phyloP scores from a whole-genome alignment of 2,329 filamentous ascomycete genomes.

The Trichophaea hybrida region DNA sequence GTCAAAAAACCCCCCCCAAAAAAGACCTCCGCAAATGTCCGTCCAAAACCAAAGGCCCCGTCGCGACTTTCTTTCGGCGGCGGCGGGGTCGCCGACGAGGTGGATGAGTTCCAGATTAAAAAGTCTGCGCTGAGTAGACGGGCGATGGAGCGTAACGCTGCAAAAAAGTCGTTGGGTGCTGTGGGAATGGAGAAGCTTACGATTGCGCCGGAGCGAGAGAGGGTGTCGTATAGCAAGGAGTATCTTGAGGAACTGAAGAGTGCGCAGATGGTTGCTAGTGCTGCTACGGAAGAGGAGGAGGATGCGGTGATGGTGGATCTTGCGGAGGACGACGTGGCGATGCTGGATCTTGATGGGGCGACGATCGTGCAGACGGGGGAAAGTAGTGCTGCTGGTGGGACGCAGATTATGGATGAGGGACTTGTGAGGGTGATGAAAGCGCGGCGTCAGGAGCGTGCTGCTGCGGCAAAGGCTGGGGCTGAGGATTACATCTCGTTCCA shows the following conservation, averaged over 20 bases:
- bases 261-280: slow-evolving; percentile 39
- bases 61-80: slow-evolving; percentile 65
- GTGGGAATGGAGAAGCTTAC: slow-evolving; percentile 30
- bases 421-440: slow-evolving; percentile 88
- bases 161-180: slow-evolving; percentile 37
- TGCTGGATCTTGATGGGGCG: slow-evolving; percentile 38
- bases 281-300: slow-evolving; percentile 36
- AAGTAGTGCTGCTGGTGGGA: background rate
- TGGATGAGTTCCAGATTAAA: slow-evolving; percentile 46
- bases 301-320: slow-evolving; percentile 37
- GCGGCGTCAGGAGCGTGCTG: slow-evolving; percentile 62
- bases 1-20: background rate
- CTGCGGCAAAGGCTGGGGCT: slow-evolving; percentile 39
- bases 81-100: slow-evolving; percentile 39
- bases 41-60: slow-evolving; percentile 52
- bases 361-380: background rate
- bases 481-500: slow-evolving; percentile 53
- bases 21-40: background rate
- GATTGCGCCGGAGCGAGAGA: slow-evolving; percentile 38
- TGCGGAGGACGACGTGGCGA: slow-evolving; percentile 43
- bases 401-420: slow-evolving; percentile 44
- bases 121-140: slow-evolving; percentile 48
- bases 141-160: slow-evolving; percentile 52
- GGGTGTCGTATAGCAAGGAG: slow-evolving; percentile 72
- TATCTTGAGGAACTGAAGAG: slow-evolving; percentile 73